Evolutionary conservation across 1,139 yeast genomes (phyloP).

Genomic region (Taphrina deformans): DNA sequence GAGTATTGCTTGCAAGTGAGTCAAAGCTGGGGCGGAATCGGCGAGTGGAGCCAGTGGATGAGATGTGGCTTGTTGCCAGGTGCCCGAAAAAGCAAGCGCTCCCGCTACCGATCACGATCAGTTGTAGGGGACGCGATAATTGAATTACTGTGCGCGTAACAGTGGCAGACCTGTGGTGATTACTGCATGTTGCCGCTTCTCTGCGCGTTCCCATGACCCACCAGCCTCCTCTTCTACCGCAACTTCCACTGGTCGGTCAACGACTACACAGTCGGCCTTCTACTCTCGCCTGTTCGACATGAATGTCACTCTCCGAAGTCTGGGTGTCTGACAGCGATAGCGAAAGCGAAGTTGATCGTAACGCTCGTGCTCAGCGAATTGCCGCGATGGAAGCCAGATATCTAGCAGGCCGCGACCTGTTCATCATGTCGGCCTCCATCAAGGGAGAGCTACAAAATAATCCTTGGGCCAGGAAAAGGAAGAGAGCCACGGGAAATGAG

Average conservation of each 20-base stretch:
- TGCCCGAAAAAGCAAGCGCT: too few relatives aligned
- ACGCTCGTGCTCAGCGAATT: not conserved
- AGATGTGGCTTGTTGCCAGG: too few relatives aligned
- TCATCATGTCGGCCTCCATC: constrained; percentile 18
- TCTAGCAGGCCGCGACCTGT: constrained; percentile 4
- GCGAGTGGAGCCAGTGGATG: too few relatives aligned
- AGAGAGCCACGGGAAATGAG: not conserved
- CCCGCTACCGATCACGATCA: not conserved
- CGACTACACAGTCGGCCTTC: not conserved
- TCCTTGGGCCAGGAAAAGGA: constrained; percentile 29
- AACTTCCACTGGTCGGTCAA: not conserved
- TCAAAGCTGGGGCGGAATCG: too few relatives aligned
- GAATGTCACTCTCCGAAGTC: constrained; percentile 12
- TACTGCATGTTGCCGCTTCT: not conserved
- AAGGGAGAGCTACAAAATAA: not conserved
- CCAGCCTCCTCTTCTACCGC: not conserved
- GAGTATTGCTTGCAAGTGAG: too few relatives aligned
- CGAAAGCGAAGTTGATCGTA: constrained; percentile 13
- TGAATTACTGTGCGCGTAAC: not conserved
- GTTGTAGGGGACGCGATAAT: not conserved
- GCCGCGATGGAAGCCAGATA: constrained; percentile 4
- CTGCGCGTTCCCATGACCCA: not conserved
- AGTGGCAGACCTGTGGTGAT: too few relatives aligned
- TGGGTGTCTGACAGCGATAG: constrained; percentile 27
- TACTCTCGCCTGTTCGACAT: not conserved